phyloP scores from a whole-genome alignment of 768 basidiomycete genomes.

The Calocera viscosa region DNA sequence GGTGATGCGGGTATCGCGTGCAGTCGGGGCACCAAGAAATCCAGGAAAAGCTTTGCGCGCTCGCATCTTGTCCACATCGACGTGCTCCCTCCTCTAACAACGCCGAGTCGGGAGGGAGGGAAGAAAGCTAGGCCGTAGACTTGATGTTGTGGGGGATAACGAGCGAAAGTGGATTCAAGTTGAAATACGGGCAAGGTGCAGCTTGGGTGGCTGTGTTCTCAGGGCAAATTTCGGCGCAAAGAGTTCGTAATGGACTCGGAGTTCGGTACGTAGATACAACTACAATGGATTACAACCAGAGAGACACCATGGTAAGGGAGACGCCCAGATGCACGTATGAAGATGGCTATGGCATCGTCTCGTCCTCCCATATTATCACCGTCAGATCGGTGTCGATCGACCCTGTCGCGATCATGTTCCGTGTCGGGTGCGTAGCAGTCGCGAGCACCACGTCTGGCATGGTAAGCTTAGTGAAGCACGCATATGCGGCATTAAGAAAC shows the following conservation, averaged over 20 bases:
- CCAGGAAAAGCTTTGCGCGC: not conserved
- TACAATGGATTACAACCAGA: not conserved
- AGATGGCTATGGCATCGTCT: not conserved
- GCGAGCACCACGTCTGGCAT: constrained; percentile 57
- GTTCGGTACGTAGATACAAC: not conserved
- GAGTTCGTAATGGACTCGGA: too few species aligned
- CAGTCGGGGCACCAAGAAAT: not conserved
- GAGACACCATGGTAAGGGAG: not conserved
- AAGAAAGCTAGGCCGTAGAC: too few species aligned
- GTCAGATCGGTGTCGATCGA: constrained; percentile 78
- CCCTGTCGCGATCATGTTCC: constrained; percentile 71
- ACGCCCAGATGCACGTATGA: not conserved
- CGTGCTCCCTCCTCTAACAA: too few species aligned
- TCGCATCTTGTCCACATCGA: not conserved
- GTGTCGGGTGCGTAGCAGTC: constrained; percentile 70
- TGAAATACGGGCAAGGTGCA: too few species aligned
- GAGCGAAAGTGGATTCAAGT: too few species aligned
- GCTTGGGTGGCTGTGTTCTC: too few species aligned
- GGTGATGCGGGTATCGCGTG: not conserved
- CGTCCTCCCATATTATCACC: constrained; percentile 56
- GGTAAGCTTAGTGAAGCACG: constrained; percentile 18
- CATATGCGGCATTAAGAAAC: not conserved
- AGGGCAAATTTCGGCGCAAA: not conserved
- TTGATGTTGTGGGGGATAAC: too few species aligned
- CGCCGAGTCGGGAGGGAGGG: too few species aligned